Conservation (phyloP, 768 basidiomycete species). For the Tulasnella sp. region DNA sequence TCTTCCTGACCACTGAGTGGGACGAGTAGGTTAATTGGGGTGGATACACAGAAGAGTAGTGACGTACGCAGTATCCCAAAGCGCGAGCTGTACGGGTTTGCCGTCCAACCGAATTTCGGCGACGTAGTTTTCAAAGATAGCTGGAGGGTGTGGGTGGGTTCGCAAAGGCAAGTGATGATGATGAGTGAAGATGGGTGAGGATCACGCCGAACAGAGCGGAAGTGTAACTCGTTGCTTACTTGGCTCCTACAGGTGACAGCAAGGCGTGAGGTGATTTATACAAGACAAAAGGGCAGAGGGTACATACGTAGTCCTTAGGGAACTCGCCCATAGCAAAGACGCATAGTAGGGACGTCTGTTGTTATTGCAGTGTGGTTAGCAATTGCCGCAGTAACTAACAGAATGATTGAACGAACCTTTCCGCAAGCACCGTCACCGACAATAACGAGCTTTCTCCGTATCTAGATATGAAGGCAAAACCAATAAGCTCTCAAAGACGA, state of each 20-base stretch:
- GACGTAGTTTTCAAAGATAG: constrained; percentile 97
- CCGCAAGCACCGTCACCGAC: constrained; percentile 98
- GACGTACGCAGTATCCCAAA: constrained; percentile 98
- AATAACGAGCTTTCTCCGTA: constrained; percentile 89
- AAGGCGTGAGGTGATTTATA: not conserved
- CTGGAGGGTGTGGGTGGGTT: constrained; percentile 31
- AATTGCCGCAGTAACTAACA: constrained; percentile 6
- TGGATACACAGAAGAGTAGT: not conserved
- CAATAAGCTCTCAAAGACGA: no score
- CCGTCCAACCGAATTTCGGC: constrained; percentile 96
- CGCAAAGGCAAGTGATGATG: constrained; percentile 4
- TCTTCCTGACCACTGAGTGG: constrained; percentile 83
- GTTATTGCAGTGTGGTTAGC: constrained; percentile 11
- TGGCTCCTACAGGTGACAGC: constrained; percentile 38
- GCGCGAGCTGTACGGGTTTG: constrained; percentile 89
- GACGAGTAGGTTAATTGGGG: not conserved
- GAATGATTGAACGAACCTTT: constrained; percentile 36
- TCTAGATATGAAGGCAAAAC: no score
- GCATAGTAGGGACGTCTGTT: constrained; percentile 63
- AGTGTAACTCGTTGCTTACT: constrained; percentile 31
- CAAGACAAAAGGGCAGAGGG: constrained; percentile 5
- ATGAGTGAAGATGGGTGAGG: not conserved
- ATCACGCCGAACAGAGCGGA: constrained; percentile 22
- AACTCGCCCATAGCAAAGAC: constrained; percentile 92
- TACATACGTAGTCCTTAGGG: constrained; percentile 85